Conservation (phyloP, 75 land plant species). For the Pinus albicaulis region DNA sequence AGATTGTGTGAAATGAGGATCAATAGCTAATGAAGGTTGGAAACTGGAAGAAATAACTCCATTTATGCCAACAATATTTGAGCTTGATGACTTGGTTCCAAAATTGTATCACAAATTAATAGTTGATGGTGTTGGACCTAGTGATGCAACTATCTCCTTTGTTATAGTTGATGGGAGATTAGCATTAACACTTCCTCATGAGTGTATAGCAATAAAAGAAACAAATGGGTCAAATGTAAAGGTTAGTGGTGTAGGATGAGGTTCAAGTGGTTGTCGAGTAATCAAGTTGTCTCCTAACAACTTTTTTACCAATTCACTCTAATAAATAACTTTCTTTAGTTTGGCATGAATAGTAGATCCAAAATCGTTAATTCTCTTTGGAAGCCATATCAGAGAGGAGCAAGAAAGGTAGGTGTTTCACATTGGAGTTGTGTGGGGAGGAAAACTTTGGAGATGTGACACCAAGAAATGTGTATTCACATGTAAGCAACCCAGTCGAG, state of each 20-base stretch:
- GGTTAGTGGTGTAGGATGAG: slow-evolving; percentile 65
- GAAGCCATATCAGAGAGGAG: slow-evolving; percentile 31
- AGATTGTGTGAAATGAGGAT: slow-evolving; percentile 23
- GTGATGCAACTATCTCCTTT: background rate
- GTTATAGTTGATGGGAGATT: background rate
- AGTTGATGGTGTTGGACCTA: background rate
- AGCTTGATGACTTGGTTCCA: slow-evolving; percentile 5
- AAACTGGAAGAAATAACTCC: slow-evolving; percentile 30
- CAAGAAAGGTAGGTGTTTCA: slow-evolving; percentile 90
- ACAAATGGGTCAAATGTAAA: slow-evolving; percentile 67
- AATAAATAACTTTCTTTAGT: background rate
- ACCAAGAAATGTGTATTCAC: slow-evolving; percentile 78
- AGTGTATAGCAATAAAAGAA: slow-evolving; percentile 13
- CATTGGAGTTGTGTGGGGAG: slow-evolving; percentile 91
- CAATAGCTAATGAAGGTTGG: slow-evolving; percentile 12
- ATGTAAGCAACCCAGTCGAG: slow-evolving; percentile 97
- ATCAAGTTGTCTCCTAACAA: slow-evolving; percentile 67
- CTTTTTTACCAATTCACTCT: slow-evolving; percentile 71
- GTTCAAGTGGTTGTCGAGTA: slow-evolving; percentile 27
- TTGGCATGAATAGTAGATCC: too few species aligned
- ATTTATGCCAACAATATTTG: slow-evolving; percentile 57
- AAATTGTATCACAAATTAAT: slow-evolving; percentile 10
- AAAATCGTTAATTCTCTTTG: too few species aligned
- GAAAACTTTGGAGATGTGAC: slow-evolving; percentile 78
- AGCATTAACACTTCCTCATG: background rate